Percentiles rank a stretch among this genome's conserved stretches.
phyloP scores from a whole-genome alignment of 208 protist genomes.

The Zelonia costaricensis region DNA sequence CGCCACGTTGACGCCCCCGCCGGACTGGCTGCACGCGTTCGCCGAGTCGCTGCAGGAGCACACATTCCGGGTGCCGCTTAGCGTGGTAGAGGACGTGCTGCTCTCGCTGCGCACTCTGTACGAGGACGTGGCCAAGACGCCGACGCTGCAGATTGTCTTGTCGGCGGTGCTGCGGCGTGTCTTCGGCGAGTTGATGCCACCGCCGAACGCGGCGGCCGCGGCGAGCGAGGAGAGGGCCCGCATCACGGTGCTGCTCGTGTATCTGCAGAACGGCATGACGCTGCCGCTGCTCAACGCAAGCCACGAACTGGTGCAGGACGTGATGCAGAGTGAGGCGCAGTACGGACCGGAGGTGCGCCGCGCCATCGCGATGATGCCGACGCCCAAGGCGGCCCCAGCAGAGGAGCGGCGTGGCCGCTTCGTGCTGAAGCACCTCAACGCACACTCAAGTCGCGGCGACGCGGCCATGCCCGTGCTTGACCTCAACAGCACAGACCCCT shows the following conservation, averaged over 20 bases:
- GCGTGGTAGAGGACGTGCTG: constrained; percentile 63
- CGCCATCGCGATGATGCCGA: constrained; percentile 63
- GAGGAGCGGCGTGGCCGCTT: constrained; percentile 35
- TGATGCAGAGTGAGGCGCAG: constrained; percentile 22
- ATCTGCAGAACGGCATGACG: constrained; percentile 72
- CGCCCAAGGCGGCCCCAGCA: constrained; percentile 21
- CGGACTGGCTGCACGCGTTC: constrained; percentile 61
- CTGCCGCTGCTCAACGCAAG: constrained; percentile 52
- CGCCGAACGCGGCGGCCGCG: neutral
- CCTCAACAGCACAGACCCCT: constrained; percentile 19
- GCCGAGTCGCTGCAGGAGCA: constrained; percentile 29
- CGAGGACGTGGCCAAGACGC: constrained; percentile 50
- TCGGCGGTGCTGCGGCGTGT: constrained; percentile 34
- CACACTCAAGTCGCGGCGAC: neutral
- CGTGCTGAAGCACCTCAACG: constrained; percentile 39
- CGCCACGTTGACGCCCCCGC: constrained; percentile 31
- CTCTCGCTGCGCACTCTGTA: constrained; percentile 65
- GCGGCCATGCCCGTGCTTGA: constrained; percentile 9
- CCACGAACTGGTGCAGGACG: constrained; percentile 29
- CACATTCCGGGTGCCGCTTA: neutral
- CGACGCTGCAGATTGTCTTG: constrained; percentile 59
- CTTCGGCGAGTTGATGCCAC: constrained; percentile 21
- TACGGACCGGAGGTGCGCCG: constrained; percentile 50
- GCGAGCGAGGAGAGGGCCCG: constrained; percentile 54
- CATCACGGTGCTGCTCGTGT: constrained; percentile 65